Evolutionary conservation across 192 early-diverging fungal species (phyloP).

Genomic region (Paraglomus occultum): DNA sequence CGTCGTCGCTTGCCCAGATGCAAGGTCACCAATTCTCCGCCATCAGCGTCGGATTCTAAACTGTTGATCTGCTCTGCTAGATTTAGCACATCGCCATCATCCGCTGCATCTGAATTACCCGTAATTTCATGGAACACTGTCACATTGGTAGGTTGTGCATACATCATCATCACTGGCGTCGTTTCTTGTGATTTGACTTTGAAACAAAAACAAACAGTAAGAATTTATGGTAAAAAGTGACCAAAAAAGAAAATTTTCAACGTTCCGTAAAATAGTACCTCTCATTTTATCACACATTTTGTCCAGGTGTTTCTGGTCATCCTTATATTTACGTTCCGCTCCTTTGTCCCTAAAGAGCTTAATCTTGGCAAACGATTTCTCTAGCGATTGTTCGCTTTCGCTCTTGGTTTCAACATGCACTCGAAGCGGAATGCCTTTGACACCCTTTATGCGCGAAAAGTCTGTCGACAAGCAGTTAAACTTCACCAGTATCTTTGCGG

Average conservation of each 20-base stretch:
- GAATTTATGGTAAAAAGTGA: no score
- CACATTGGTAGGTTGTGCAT: conserved; percentile 29
- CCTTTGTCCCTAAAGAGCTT: conserved; percentile 78
- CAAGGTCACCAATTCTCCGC: conserved; percentile 29
- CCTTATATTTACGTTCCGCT: conserved; percentile 76
- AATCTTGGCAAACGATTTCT: conserved; percentile 59
- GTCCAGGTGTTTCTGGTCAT: conserved; percentile 71
- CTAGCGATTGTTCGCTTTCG: conserved; percentile 34
- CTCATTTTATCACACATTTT: conserved; percentile 62
- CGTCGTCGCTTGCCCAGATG: conserved; percentile 40
- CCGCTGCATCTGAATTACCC: conserved; percentile 8
- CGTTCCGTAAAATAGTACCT: conserved; percentile 34
- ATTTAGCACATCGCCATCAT: conserved; percentile 21
- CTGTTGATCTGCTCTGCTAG: conserved; percentile 20
- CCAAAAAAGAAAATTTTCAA: not conserved
- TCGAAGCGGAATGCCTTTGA: conserved; percentile 73
- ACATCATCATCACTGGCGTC: conserved; percentile 32
- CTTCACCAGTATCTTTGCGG: conserved; percentile 62
- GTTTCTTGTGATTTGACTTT: conserved; percentile 34
- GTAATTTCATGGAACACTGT: conserved; percentile 36
- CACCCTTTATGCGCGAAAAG: conserved; percentile 79
- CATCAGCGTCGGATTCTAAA: conserved; percentile 29
- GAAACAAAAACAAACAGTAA: conserved; percentile 37
- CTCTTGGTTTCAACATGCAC: conserved; percentile 43
- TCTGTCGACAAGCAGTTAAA: conserved; percentile 80